Evolutionary conservation across 1,284 basidiomycete species (phyloP), one percentile per base, ranked within the genome.

Genomic region (Papiliotrema terrestris): DNA sequence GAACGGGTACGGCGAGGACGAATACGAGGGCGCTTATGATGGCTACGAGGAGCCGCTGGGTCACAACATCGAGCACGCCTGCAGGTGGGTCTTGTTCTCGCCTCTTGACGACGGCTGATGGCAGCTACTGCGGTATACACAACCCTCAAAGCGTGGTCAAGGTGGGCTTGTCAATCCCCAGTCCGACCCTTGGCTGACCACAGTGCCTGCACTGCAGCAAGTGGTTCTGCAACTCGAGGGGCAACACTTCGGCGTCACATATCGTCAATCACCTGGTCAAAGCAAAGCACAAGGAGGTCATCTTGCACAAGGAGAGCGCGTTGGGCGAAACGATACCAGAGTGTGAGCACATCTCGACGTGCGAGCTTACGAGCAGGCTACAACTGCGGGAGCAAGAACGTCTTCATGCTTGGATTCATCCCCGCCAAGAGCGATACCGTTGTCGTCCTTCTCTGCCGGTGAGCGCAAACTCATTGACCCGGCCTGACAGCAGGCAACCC

Each of bases 201-300:
- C 39, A 78, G 78, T 99, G 96, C 70, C 82, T 98, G 35, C 79
- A 93, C 50, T 99, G 96, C 77, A 85, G 85, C 55, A 98, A 98
- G 76, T 99, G 95, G 93, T 99, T 99, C 76, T 99, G 96, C 82
- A 99, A 99, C 76, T 95, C 95, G n/a, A 85, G 95, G 51, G 94
- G 95, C 51, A 95, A 94, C 69, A 97, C 94, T 2, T 95, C 94
- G 1, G 95, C 94, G 2, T 97, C 93, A 2, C 96, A 99, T 74
- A 98, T 99, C 66, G 95, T 99, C 68, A 97, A 96, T 76, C 96
- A 99, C 78, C 84, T 99, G 54, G 96, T 98, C 52, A 91, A 95
- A 68, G 93, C 96, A 26, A 97, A 98, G 78, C 96, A 99, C 80
- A 98, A 98, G 79, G 95, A 98, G 73, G 95, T 99, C 58, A 89